Percentiles rank a stretch among this genome's conserved stretches.
These are phyloP conservation scores for Apiotrichum veenhuisii DNA, from an alignment of 1,284 basidiomycete genomes.

Conservation along the genomic window DNA sequence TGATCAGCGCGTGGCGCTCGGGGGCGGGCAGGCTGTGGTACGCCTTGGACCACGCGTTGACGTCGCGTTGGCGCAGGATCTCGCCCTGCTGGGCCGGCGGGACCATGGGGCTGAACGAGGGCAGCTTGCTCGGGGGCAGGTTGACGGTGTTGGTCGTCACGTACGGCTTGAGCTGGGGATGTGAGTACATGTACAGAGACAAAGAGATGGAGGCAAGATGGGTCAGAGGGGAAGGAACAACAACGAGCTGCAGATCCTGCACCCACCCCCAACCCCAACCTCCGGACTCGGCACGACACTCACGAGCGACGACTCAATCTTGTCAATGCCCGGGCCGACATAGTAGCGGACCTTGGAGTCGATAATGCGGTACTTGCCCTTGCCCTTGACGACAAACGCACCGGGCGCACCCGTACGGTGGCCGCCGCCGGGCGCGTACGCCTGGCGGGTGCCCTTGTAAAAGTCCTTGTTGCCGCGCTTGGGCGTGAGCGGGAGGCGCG, in stretches of 20 bases:
- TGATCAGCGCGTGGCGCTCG: constrained; percentile 38
- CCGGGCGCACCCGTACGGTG: constrained; percentile 81
- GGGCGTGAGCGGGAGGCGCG: constrained; percentile 68
- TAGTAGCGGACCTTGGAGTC: constrained; percentile 79
- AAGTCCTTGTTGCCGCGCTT: constrained; percentile 88
- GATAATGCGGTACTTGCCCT: constrained; percentile 69
- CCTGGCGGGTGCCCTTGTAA: constrained; percentile 86
- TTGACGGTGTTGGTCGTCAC: constrained; percentile 35
- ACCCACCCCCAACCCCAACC: not conserved
- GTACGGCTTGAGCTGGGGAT: constrained; percentile 53
- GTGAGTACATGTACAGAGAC: not conserved
- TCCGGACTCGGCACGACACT: not conserved
- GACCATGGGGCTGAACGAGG: constrained; percentile 20
- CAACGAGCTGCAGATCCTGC: no score
- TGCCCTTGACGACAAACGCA: constrained; percentile 68
- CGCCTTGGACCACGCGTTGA: constrained; percentile 28
- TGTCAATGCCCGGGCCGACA: constrained; percentile 62
- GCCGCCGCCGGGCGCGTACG: constrained; percentile 69
- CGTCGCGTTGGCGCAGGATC: constrained; percentile 7
- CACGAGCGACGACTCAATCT: constrained; percentile 13
- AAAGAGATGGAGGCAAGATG: not conserved
- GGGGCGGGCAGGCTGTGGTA: constrained; percentile 29
- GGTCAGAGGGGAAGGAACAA: not conserved
- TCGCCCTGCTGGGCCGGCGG: constrained; percentile 8
- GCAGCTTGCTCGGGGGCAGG: constrained; percentile 12